A percentile compares a stretch with the other conserved stretches of the same genome.
phyloP scores from a whole-genome alignment of 257 asterid species.

The Hygrophila difformis region DNA sequence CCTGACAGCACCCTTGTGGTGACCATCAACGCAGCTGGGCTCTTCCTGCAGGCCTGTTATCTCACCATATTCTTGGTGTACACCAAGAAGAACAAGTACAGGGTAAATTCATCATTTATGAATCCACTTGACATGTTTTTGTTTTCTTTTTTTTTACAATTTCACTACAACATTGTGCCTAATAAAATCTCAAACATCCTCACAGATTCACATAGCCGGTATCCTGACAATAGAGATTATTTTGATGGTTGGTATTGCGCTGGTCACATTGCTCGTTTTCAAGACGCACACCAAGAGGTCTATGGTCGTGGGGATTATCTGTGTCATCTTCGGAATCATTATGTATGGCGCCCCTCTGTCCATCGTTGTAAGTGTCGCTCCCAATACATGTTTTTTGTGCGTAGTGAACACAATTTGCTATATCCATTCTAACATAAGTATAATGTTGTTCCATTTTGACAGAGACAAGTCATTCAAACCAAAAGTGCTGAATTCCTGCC shows the following conservation, averaged over 20 bases:
- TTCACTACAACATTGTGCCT: no score
- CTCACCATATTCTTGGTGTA: conserved; percentile 35
- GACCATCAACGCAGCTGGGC: conserved; percentile 46
- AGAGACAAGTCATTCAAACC: conserved; percentile 28
- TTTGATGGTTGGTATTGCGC: conserved; percentile 14
- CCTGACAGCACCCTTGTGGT: conserved; percentile 44
- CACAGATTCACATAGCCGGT: conserved; percentile 25
- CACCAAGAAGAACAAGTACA: conserved; percentile 20
- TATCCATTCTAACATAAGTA: not conserved
- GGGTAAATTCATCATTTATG: no score
- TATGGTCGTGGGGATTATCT: no score
- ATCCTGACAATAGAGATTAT: conserved; percentile 18
- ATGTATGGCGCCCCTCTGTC: conserved; percentile 64
- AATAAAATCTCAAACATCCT: no score
- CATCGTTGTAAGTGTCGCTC: conserved; percentile 41
- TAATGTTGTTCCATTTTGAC: conserved; percentile 8
- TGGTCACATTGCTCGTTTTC: conserved; percentile 25
- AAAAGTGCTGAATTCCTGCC: conserved; percentile 73
- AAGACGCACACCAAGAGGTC: conserved; percentile 31
- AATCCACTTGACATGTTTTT: no score
- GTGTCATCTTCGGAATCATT: conserved; percentile 41
- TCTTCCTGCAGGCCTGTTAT: conserved; percentile 27
- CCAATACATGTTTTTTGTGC: no score
- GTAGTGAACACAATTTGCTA: no score
- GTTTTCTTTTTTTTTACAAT: no score